Conservation (phyloP, 2,329 filamentous ascomycete genomes). For the Falciphora oryzae region DNA sequence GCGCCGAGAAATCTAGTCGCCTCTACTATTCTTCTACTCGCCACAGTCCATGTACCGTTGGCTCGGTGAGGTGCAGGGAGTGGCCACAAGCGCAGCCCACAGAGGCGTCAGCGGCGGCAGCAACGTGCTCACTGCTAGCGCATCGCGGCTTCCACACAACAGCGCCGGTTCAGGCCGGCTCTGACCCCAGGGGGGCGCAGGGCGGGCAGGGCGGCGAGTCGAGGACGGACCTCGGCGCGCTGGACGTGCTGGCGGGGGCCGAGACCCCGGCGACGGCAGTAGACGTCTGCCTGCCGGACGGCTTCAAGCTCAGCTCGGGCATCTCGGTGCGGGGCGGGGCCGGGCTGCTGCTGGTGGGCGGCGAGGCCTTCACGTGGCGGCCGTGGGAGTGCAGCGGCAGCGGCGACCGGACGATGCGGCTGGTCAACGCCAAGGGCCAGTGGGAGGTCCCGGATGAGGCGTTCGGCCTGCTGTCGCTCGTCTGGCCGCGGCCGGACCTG, state of each 20-base stretch:
- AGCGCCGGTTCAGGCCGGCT: not conserved
- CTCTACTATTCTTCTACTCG: not conserved
- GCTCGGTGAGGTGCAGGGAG: not conserved
- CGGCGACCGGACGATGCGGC: slow-evolving; percentile 26
- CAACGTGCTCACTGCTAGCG: too few relatives aligned
- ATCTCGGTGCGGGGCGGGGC: slow-evolving; percentile 52
- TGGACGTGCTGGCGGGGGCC: slow-evolving; percentile 74
- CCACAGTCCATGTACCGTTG: too few relatives aligned
- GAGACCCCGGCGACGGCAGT: slow-evolving; percentile 76
- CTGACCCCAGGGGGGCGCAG: not conserved
- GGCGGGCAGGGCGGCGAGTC: slow-evolving; percentile 14
- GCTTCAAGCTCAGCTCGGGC: slow-evolving; percentile 83
- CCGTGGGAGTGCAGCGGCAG: slow-evolving; percentile 56
- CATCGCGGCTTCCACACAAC: not conserved
- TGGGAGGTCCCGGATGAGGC: slow-evolving; percentile 67
- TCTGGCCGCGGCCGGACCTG: slow-evolving; percentile 89
- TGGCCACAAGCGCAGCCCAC: not conserved
- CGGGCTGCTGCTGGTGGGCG: slow-evolving; percentile 67
- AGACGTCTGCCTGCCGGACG: slow-evolving; percentile 74
- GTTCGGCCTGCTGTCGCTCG: slow-evolving; percentile 68
- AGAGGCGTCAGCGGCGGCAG: not conserved
- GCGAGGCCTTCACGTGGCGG: slow-evolving; percentile 83
- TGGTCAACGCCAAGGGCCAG: slow-evolving; percentile 73
- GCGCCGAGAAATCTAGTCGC: too few relatives aligned
- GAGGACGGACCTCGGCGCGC: slow-evolving; percentile 58